phyloP scores from a whole-genome alignment of 305 asterid species.

The Solanum aculeatissimum region DNA sequence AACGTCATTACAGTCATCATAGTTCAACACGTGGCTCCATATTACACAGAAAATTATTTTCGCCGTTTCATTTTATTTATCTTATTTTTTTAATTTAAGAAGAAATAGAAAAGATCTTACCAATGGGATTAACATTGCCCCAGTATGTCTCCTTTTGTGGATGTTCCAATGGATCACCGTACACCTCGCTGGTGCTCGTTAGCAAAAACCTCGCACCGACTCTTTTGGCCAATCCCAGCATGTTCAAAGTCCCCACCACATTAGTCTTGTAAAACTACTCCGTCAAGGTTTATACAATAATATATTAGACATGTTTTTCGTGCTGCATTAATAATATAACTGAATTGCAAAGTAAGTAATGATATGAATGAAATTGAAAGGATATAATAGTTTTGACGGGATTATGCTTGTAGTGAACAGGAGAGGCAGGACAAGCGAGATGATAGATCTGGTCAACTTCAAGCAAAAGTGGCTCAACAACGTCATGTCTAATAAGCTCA shows the following conservation, averaged over 20 bases:
- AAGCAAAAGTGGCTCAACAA: slow-evolving; percentile 76
- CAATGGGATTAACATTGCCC: slow-evolving; percentile 82
- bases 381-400: slow-evolving; percentile 97
- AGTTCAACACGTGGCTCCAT: slow-evolving; percentile 23
- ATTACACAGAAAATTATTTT: no score
- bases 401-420: slow-evolving; percentile 92
- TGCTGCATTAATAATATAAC: not conserved
- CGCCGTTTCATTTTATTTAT: no score
- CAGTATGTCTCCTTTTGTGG: slow-evolving; percentile 80
- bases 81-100: no score
- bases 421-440: slow-evolving; percentile 96
- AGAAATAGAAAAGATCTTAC: slow-evolving; percentile 4
- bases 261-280: slow-evolving; percentile 44
- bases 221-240: slow-evolving; percentile 75
- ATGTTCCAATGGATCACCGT: slow-evolving; percentile 69
- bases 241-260: slow-evolving; percentile 74
- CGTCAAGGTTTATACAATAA: not conserved
- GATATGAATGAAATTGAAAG: slow-evolving; percentile 10
- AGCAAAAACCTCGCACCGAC: slow-evolving; percentile 76
- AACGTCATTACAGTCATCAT: not conserved
- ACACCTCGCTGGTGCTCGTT: slow-evolving; percentile 81
- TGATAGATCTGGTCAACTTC: slow-evolving; percentile 99
- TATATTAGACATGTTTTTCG: no score
- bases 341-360: no score
- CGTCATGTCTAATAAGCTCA: slow-evolving; percentile 92